A percentile compares a stretch with the other conserved stretches of the same genome.
Conservation (phyloP, 768 basidiomycete genomes). For the Leccinum broughii region DNA sequence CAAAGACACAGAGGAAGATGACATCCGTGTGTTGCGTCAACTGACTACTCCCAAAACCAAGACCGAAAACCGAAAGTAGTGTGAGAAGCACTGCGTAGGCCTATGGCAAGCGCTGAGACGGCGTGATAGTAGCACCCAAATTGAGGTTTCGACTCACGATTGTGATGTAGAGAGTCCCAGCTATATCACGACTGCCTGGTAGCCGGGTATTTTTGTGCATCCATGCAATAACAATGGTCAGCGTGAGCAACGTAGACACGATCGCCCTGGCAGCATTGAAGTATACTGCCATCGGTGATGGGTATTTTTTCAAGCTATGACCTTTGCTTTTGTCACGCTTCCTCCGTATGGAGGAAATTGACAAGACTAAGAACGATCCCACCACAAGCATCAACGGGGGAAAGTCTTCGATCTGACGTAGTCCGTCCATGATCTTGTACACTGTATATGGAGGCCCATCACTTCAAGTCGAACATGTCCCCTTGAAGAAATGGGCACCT, state of each 20-base stretch:
- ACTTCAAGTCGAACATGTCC: not conserved
- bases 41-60: not conserved
- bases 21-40: conserved; percentile 19
- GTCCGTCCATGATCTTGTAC: not conserved
- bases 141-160: conserved; percentile 1
- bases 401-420: not conserved
- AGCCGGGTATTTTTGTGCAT: not conserved
- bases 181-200: not conserved
- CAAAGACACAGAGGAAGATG: conserved; percentile 7
- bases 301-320: not conserved
- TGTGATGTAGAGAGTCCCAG: not conserved
- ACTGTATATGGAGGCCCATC: not conserved
- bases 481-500: not conserved
- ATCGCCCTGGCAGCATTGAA: not conserved
- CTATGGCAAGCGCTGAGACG: not conserved
- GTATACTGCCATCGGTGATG: not conserved
- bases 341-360: not conserved
- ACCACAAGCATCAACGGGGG: not conserved
- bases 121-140: not conserved
- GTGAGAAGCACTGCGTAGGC: conserved; percentile 9
- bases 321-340: not conserved
- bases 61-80: not conserved
- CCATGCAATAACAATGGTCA: conserved; percentile 3
- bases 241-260: not conserved
- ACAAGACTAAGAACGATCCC: conserved; percentile 7